These are phyloP conservation scores for Staphylotrichum longicolle DNA, from an alignment of 495 filamentous ascomycete genomes.

Conservation along the genomic window DNA sequence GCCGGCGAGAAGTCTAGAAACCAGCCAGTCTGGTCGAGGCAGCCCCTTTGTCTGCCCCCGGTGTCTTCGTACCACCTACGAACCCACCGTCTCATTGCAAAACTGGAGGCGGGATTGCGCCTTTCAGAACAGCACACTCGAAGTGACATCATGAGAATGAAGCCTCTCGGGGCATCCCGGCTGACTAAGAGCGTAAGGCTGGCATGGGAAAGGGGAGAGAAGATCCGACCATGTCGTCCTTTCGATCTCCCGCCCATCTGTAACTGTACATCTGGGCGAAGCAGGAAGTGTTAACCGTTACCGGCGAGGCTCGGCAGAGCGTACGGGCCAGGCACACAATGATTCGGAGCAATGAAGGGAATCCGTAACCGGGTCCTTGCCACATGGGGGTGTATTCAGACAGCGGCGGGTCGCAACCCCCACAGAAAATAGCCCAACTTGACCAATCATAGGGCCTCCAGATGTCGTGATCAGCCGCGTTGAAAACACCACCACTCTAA, in stretches of 20 bases:
- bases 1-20: too few relatives aligned
- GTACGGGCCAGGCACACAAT: neutral
- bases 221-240: neutral
- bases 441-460: conserved; percentile 32
- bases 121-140: neutral
- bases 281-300: neutral
- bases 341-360: neutral
- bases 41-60: too few relatives aligned
- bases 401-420: conserved; percentile 21
- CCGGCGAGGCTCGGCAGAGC: neutral
- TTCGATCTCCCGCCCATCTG: neutral
- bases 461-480: conserved; percentile 39
- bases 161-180: neutral
- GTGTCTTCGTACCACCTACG: too few relatives aligned
- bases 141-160: conserved; percentile 12
- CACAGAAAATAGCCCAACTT: conserved; percentile 26
- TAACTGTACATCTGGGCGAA: too few relatives aligned
- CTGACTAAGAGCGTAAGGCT: conserved; percentile 6
- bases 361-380: neutral
- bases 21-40: too few relatives aligned
- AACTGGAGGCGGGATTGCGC: conserved; percentile 3
- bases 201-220: neutral
- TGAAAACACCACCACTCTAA: conserved; percentile 38
- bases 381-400: conserved; percentile 20
- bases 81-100: neutral